Base-by-base conservation (phyloP, 352 stramenopile genomes). In the Phytophthora ramorum region DNA sequence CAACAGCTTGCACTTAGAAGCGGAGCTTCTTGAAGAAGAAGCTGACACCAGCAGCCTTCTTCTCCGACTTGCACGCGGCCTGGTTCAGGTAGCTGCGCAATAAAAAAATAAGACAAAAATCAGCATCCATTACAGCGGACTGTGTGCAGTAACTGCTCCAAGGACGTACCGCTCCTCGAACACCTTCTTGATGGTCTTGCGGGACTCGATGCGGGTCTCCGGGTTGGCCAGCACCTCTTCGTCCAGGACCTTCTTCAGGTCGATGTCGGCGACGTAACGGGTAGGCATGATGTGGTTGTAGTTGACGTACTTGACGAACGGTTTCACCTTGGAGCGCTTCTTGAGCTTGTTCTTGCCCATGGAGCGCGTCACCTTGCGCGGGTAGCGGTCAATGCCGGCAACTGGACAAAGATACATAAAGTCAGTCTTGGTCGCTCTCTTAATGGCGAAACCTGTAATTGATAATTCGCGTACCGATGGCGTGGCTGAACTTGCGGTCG, bases 1-100 rank as follows among this genome's bases (percentile, higher is more conserved):
- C 55, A 77, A 46, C 34, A 66, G 58, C 41, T 58, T 76, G 72
- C 75, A 80, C 83, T 98, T 99, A 99, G 89, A 99, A 99, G 80
- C 95, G 89, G 76, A 99, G 95, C 87, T 99, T 99, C 81, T 99
- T 97, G 95, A 99, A 99, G 85, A 99, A 99, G 87, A 99, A 99
- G 83, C 82, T 96, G 64, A 97, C 97, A 75, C 97, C 97, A 65
- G 92, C 89, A 75, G 97, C 96, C 90, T 99, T 99, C 94, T 99
- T 98, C 81, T 98, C 96, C 73, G 91, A 98, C 78, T 98, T 99
- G 74, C 91, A 95, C 57, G 91, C 81, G 58, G 90, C 96, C 83
- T 99, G 96, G 81, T 98, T 98, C 58, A 98, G 78, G 81, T 91
- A 93, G 55, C 77, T 87, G 61, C 52, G 55, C 20, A 54, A 51